A percentile compares a stretch with the other conserved stretches of the same genome.
These are phyloP conservation scores for Oemleria cerasiformis DNA, from an alignment of 306 rosid species.

Conservation along the genomic window DNA sequence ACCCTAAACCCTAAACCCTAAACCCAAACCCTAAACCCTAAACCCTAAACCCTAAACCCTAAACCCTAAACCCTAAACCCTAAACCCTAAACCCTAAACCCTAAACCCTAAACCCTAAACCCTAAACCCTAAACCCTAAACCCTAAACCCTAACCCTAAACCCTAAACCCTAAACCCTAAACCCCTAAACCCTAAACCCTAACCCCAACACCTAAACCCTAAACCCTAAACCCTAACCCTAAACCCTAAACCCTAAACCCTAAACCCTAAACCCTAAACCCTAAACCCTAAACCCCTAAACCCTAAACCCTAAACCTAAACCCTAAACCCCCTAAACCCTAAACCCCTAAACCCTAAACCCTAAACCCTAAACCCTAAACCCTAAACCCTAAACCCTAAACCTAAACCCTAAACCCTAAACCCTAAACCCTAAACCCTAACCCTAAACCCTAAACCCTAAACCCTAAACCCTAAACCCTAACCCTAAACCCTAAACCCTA, in stretches of 20 bases:
- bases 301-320: constrained; percentile 12
- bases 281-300: constrained; percentile 12
- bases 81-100: constrained; percentile 16
- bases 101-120: constrained; percentile 21
- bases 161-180: constrained; percentile 19
- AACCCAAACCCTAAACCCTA: constrained; percentile 11
- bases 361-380: constrained; percentile 22
- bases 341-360: constrained; percentile 14
- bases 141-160: neutral
- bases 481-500: constrained; percentile 13
- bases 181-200: constrained; percentile 10
- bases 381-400: constrained; percentile 14
- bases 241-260: constrained; percentile 1
- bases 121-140: too few relatives aligned
- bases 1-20: constrained; percentile 19
- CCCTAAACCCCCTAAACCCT: constrained; percentile 26
- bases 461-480: constrained; percentile 16
- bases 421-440: constrained; percentile 22
- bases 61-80: constrained; percentile 22
- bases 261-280: neutral
- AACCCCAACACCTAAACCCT: neutral
- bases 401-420: constrained; percentile 22
- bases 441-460: constrained; percentile 18
- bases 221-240: constrained; percentile 5
- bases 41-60: constrained; percentile 6